These are phyloP conservation scores for Mucor saturninus DNA, from an alignment of 371 early-diverging fungal species.

Conservation along the genomic window DNA sequence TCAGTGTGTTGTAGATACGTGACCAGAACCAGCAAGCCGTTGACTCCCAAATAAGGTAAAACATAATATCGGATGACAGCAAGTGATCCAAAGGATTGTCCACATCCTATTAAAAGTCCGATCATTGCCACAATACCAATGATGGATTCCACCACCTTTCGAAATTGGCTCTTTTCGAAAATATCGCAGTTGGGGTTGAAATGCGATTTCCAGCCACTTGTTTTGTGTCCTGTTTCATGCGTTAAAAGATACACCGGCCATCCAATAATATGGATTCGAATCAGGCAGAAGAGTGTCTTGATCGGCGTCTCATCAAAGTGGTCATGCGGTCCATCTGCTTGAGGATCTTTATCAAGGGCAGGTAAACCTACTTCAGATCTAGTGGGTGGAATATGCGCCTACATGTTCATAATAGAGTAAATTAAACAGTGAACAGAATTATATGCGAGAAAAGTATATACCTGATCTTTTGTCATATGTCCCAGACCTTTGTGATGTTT, in stretches of 20 bases:
- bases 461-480: constrained; percentile 83
- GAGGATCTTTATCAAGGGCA: constrained; percentile 34
- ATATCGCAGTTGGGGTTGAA: constrained; percentile 77
- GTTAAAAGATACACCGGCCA: constrained; percentile 82
- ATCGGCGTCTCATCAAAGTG: constrained; percentile 72
- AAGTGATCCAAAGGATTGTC: constrained; percentile 56
- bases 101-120: constrained; percentile 53
- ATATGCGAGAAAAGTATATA: constrained; percentile 3
- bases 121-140: constrained; percentile 68
- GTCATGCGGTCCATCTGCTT: constrained; percentile 47
- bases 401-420: not conserved
- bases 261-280: constrained; percentile 74
- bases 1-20: constrained; percentile 91
- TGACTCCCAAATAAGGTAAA: constrained; percentile 81
- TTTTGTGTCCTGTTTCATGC: constrained; percentile 76
- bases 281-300: constrained; percentile 55
- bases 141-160: constrained; percentile 70
- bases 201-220: constrained; percentile 77
- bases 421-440: not conserved
- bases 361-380: constrained; percentile 57
- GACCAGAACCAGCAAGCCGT: constrained; percentile 86
- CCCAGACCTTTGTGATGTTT: constrained; percentile 85
- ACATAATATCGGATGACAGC: constrained; percentile 78
- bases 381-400: constrained; percentile 82
- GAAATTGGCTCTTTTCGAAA: constrained; percentile 70